Evolutionary conservation across 1,284 basidiomycete species (phyloP), one percentile per base, ranked within the genome.

Genomic region (Puccinia coronata): DNA sequence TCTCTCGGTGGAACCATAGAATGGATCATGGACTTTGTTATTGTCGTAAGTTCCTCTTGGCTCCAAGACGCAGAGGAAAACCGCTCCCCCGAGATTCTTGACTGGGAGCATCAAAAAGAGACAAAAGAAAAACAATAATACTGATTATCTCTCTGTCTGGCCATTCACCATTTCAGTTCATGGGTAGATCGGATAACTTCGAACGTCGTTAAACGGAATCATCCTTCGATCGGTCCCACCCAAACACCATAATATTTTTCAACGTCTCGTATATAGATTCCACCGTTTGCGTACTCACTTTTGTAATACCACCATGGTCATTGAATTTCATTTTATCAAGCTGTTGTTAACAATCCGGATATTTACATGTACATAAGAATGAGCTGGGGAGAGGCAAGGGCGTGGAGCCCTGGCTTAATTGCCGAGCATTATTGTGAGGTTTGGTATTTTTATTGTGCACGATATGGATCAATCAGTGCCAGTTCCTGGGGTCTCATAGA

Each of bases 21-120:
- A 49, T 80, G 77, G 77, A 80, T 80, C 20, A 70, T 80, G 65
- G 77, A 80, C 55, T 80, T 80, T 49, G 77, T 41, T 2, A 80
- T 80, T 18, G 77, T 80, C 16, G 77, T 80, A 59, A 70, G 77
- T 31, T 14, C 23, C 28, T 23, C 20, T 49, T 53, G 11, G 9
- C 6, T 18, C n/a, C n/a, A n/a, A n/a, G n/a, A n/a, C n/a, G n/a
- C n/a, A n/a, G n/a, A n/a, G n/a, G n/a, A n/a, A n/a, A n/a, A n/a
- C n/a, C n/a, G n/a, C n/a, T n/a, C n/a, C n/a, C n/a, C n/a, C n/a
- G n/a, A n/a, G n/a, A n/a, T n/a, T n/a, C n/a, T n/a, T n/a, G n/a
- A n/a, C n/a, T n/a, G n/a, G n/a, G n/a, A n/a, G n/a, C n/a, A n/a
- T n/a, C n/a, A n/a, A n/a, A n/a, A n/a, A n/a, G n/a, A n/a, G 11